Percentiles rank a stretch among this genome's conserved stretches.
Evolutionary conservation across 352 stramenopile genomes (phyloP).

Genomic region (Pythium graminicola): DNA sequence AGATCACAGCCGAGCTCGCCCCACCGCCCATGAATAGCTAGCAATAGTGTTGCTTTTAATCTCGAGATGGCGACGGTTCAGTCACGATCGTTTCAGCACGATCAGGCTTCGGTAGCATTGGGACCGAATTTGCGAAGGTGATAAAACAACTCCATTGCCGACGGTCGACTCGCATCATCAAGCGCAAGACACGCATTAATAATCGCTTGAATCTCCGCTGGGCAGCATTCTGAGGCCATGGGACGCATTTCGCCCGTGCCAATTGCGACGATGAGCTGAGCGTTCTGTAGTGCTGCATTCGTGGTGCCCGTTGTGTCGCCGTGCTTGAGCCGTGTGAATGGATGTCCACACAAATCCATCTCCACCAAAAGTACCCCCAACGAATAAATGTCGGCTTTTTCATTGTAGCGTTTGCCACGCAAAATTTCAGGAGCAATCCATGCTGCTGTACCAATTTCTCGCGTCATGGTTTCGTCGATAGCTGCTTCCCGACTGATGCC

Average conservation of each 20-base stretch:
- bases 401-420: slow-evolving; percentile 27
- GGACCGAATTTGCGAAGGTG: too few species aligned
- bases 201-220: background rate
- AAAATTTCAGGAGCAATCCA: slow-evolving; percentile 32
- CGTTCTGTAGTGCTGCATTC: background rate
- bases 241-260: background rate
- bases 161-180: slow-evolving; percentile 5
- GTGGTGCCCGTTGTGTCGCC: background rate
- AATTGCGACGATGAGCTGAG: background rate
- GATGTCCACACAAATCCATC: background rate
- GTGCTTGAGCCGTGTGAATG: background rate
- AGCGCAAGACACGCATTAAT: background rate
- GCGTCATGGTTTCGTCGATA: slow-evolving; percentile 25
- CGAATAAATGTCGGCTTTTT: slow-evolving; percentile 34
- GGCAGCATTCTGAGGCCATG: background rate
- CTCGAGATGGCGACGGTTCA: too few species aligned
- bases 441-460: slow-evolving; percentile 24
- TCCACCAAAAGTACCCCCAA: slow-evolving; percentile 28
- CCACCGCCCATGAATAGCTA: slow-evolving; percentile 17
- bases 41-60: too few species aligned
- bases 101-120: too few species aligned
- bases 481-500: slow-evolving; percentile 17
- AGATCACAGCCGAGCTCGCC: slow-evolving; percentile 18
- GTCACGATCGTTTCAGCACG: too few species aligned
- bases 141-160: slow-evolving; percentile 20